Evolutionary conservation across 768 basidiomycete genomes (phyloP).

Genomic region (Psilocybe sp.): DNA sequence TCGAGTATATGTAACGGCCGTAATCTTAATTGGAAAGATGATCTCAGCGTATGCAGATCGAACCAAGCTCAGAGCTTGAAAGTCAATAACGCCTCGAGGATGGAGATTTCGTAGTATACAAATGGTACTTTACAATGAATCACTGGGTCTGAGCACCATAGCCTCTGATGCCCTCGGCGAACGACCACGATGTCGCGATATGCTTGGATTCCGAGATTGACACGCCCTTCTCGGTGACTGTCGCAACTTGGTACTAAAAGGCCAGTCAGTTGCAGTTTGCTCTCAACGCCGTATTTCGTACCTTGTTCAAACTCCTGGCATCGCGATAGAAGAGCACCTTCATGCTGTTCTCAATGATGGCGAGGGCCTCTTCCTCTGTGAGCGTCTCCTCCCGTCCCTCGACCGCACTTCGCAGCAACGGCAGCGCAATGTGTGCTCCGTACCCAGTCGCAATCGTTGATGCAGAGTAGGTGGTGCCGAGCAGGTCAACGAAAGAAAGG

Average conservation of each 20-base stretch:
- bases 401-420: conserved; percentile 85
- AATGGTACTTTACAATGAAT: conserved; percentile 19
- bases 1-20: too few relatives aligned
- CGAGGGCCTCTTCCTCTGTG: conserved; percentile 74
- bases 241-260: conserved; percentile 92
- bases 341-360: conserved; percentile 84
- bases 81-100: too few relatives aligned
- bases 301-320: conserved; percentile 94
- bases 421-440: conserved; percentile 90
- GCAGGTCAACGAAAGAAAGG: conserved; percentile 89
- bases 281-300: conserved; percentile 26
- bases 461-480: conserved; percentile 94
- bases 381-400: conserved; percentile 76
- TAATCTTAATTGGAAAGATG: too few relatives aligned
- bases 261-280: background rate
- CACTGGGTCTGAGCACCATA: conserved; percentile 92
- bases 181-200: conserved; percentile 82
- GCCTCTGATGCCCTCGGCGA: conserved; percentile 89
- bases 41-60: too few relatives aligned
- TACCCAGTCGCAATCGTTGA: conserved; percentile 95
- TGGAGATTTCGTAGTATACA: background rate
- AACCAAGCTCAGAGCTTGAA: too few relatives aligned
- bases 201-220: conserved; percentile 75
- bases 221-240: conserved; percentile 73
- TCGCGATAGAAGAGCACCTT: conserved; percentile 95